Evolutionary conservation across 2,329 filamentous ascomycete genomes (phyloP).

Genomic region (Trichoderma arundinaceum): DNA sequence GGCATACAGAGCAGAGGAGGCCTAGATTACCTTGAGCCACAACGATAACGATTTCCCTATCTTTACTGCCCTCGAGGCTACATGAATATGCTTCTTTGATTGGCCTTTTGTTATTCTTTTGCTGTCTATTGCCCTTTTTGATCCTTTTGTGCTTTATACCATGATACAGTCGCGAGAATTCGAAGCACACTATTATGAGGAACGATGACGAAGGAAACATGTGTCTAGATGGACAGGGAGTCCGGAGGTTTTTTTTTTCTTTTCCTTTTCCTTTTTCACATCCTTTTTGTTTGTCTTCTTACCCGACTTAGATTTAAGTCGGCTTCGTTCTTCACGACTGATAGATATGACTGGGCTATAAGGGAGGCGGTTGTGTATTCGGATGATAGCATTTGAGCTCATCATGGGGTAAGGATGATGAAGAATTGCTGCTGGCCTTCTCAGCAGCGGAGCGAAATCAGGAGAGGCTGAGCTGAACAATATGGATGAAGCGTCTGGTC

Average conservation of each 20-base stretch:
- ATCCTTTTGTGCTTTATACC: not conserved
- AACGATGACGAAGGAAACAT: not conserved
- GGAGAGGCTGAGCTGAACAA: too few relatives aligned
- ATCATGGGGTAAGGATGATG: not conserved
- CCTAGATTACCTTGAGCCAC: not conserved
- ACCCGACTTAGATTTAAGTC: not conserved
- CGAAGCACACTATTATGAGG: not conserved
- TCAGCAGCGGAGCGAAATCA: too few relatives aligned
- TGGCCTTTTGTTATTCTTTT: not conserved
- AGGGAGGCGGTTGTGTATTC: not conserved
- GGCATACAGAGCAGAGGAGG: not conserved
- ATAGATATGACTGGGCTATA: slow-evolving; percentile 4
- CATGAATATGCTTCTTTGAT: not conserved
- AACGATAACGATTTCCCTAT: not conserved
- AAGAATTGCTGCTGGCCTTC: not conserved
- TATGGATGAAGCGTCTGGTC: too few relatives aligned
- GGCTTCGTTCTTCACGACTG: not conserved
- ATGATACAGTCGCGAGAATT: not conserved
- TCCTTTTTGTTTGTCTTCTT: not conserved
- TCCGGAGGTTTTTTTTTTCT: not conserved
- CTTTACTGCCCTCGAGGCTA: not conserved
- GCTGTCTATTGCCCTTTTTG: not conserved
- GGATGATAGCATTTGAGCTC: not conserved
- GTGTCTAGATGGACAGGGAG: not conserved
- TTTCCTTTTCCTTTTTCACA: not conserved